A percentile compares a stretch with the other conserved stretches of the same genome.
Conservation (phyloP, 192 early-diverging fungal genomes). For the Obelidium mucronatum region DNA sequence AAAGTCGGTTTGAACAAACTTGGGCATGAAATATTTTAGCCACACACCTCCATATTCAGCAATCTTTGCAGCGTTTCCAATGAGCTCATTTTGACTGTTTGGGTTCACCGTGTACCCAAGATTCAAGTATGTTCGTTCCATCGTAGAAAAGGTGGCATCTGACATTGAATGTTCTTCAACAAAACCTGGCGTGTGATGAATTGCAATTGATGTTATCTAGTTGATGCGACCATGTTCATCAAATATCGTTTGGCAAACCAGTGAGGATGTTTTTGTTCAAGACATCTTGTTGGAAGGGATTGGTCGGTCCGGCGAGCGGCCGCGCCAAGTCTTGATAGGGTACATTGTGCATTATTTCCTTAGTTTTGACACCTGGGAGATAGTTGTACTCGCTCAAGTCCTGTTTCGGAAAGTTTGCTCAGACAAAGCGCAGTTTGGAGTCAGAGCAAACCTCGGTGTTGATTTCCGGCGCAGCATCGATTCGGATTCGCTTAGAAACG, state of each 20-base stretch:
- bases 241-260: conserved; percentile 34
- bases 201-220: background rate
- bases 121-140: conserved; percentile 84
- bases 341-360: conserved; percentile 58
- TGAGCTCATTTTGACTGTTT: conserved; percentile 53
- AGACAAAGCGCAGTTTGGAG: background rate
- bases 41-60: conserved; percentile 28
- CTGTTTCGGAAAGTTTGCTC: conserved; percentile 7
- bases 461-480: conserved; percentile 48
- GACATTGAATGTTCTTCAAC: conserved; percentile 78
- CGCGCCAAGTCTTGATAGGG: conserved; percentile 52
- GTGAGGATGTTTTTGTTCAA: conserved; percentile 51
- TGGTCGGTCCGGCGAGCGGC: conserved; percentile 51
- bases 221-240: background rate
- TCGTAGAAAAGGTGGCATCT: conserved; percentile 77
- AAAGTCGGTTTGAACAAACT: no score
- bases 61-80: conserved; percentile 64
- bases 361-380: conserved; percentile 49
- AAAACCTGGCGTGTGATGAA: conserved; percentile 58
- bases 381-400: conserved; percentile 42
- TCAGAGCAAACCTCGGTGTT: conserved; percentile 41
- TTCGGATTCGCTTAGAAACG: conserved; percentile 6
- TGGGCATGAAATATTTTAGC: no score
- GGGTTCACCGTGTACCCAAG: conserved; percentile 88
- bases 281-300: conserved; percentile 48